Percentiles rank a stretch among this genome's conserved stretches.
These are phyloP conservation scores for Fomes fomentarius DNA, from an alignment of 1,284 basidiomycete species.

Conservation along the genomic window DNA sequence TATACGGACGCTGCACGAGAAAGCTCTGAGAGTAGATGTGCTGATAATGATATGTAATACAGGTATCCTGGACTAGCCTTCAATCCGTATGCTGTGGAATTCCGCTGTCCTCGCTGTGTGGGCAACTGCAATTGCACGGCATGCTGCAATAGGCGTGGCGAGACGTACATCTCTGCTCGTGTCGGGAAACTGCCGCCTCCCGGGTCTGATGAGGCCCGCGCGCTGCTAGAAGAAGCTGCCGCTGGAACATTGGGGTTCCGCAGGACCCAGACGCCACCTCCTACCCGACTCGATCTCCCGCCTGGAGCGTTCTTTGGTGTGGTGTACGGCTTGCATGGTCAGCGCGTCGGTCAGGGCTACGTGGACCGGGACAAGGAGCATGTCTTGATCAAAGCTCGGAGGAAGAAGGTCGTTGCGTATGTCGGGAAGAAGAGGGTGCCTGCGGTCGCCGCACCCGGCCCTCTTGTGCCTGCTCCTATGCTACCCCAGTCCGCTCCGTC, in stretches of 20 bases:
- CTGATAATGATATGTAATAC: background rate
- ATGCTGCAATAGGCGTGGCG: conserved; percentile 28
- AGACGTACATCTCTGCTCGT: conserved; percentile 28
- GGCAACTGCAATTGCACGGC: conserved; percentile 32
- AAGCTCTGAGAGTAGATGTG: no score
- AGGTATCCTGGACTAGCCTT: conserved; percentile 33
- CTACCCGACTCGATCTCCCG: conserved; percentile 4
- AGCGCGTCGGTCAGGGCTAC: conserved; percentile 26
- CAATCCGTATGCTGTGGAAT: conserved; percentile 21
- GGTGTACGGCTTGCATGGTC: conserved; percentile 23
- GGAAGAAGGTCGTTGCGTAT: conserved; percentile 11
- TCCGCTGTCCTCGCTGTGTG: conserved; percentile 31
- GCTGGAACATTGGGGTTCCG: background rate
- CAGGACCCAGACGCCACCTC: background rate
- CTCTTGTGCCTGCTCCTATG: background rate
- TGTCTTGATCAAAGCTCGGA: conserved; percentile 3
- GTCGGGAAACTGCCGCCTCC: conserved; percentile 16
- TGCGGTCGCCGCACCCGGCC: background rate
- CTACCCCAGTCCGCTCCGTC: background rate
- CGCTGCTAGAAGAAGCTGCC: conserved; percentile 14
- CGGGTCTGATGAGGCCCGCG: conserved; percentile 10
- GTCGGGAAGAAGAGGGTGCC: conserved; percentile 11
- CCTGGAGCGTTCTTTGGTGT: conserved; percentile 25
- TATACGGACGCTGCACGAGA: no score
- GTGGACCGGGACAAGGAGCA: conserved; percentile 18